A percentile compares a stretch with the other conserved stretches of the same genome.
Evolutionary conservation across 352 stramenopile species (phyloP).

Genomic region (Globisporangium nunn): DNA sequence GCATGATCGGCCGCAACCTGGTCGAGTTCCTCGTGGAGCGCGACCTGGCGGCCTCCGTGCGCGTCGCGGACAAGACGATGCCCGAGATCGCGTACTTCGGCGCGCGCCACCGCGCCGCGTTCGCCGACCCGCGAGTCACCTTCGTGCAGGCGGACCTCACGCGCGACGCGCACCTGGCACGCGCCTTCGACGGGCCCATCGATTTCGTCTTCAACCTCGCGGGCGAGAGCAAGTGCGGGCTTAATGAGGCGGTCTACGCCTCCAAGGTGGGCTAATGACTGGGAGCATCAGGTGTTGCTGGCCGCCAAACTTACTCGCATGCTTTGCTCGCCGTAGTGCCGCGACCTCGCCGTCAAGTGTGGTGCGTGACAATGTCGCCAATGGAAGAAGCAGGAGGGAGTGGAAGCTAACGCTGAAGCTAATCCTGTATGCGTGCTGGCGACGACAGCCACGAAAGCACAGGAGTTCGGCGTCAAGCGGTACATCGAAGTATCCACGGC

Average conservation of each 20-base stretch:
- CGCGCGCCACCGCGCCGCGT: slow-evolving; percentile 53
- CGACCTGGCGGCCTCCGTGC: slow-evolving; percentile 57
- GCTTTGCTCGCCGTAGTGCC: slow-evolving; percentile 29
- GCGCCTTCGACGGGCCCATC: slow-evolving; percentile 71
- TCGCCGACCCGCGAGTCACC: slow-evolving; percentile 56
- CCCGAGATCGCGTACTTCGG: slow-evolving; percentile 86
- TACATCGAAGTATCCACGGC: slow-evolving; percentile 83
- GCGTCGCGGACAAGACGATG: slow-evolving; percentile 84
- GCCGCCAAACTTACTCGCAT: not conserved
- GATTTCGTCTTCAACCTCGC: slow-evolving; percentile 84
- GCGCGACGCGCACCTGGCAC: slow-evolving; percentile 68
- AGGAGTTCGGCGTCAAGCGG: slow-evolving; percentile 62
- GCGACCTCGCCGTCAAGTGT: slow-evolving; percentile 78
- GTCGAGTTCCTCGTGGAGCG: slow-evolving; percentile 73
- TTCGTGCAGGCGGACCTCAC: slow-evolving; percentile 83
- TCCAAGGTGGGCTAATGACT: slow-evolving; percentile 41
- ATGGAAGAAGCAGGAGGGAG: not conserved
- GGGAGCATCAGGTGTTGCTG: not conserved
- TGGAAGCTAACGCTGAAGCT: no score
- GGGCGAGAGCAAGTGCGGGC: slow-evolving; percentile 76
- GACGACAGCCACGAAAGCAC: slow-evolving; percentile 44
- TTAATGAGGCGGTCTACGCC: slow-evolving; percentile 66
- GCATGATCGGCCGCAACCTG: slow-evolving; percentile 87
- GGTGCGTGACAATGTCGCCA: slow-evolving; percentile 27
- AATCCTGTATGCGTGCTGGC: no score